Percentiles rank a stretch among this genome's conserved stretches.
Evolutionary conservation across 106 monocot genomes (phyloP).

Genomic region (Dendrobium officinale): DNA sequence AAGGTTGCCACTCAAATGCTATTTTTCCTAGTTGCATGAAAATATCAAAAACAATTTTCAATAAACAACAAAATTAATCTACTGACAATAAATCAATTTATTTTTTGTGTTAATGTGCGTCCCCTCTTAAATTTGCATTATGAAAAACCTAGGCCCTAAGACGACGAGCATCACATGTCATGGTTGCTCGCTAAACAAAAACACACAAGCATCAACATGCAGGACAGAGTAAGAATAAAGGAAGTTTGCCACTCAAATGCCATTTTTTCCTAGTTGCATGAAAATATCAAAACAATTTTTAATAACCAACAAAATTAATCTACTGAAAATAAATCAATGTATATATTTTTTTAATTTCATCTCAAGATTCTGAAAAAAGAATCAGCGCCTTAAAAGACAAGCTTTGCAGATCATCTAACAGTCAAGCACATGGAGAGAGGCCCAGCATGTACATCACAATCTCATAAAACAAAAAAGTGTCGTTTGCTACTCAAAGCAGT

Average conservation of each 20-base stretch:
- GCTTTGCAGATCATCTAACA: background rate
- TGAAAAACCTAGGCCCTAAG: background rate
- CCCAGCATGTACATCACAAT: background rate
- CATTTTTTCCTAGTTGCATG: background rate
- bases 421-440: background rate
- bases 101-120: background rate
- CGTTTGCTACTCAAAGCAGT: background rate
- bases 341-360: background rate
- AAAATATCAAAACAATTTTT: background rate
- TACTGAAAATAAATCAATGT: background rate
- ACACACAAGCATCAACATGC: background rate
- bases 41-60: background rate
- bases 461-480: background rate
- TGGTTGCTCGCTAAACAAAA: background rate
- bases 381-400: background rate
- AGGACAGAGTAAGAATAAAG: background rate
- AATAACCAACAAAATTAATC: background rate
- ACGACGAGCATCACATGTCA: background rate
- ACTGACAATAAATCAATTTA: background rate
- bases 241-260: background rate
- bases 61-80: background rate
- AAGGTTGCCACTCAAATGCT: background rate
- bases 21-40: background rate
- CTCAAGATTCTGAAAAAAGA: background rate
- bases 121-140: background rate